Conservation (phyloP, 441 rosid genomes). For the Codiaeum variegatum region DNA sequence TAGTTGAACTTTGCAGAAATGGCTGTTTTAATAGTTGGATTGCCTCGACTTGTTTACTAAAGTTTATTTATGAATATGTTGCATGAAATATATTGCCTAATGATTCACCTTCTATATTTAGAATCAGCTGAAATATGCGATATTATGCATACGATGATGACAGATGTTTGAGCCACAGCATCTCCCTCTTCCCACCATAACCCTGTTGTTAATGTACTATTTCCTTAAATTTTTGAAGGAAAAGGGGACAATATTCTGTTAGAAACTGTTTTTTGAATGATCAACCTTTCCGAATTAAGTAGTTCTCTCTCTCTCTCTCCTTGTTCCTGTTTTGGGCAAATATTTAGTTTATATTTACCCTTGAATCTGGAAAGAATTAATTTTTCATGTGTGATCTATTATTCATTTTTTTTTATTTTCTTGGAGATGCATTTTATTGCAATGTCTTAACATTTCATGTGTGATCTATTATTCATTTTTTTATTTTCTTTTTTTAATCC, state of each 20-base stretch:
- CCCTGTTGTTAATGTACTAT: background rate
- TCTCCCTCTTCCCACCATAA: background rate
- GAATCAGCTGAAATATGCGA: background rate
- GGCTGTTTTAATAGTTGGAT: background rate
- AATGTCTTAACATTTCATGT: background rate
- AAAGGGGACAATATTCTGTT: background rate
- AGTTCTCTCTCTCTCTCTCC: background rate
- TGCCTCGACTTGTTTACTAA: background rate
- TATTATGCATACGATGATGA: background rate
- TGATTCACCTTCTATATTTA: background rate
- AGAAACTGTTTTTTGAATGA: background rate
- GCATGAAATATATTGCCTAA: background rate
- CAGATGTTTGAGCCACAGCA: background rate
- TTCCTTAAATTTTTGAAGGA: background rate
- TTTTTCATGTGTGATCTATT: no score
- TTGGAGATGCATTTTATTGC: background rate
- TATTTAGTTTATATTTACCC: background rate
- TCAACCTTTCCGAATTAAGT: background rate
- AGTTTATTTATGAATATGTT: conserved; percentile 2
- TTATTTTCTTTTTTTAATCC: conserved; percentile 9
- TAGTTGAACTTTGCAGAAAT: background rate
- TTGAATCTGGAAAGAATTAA: background rate
- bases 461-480: background rate
- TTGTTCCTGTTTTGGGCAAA: background rate
- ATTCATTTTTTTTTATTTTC: no score